These are phyloP conservation scores for Saturnispora halmiae DNA, from an alignment of 805 yeast species.

Conservation along the genomic window DNA sequence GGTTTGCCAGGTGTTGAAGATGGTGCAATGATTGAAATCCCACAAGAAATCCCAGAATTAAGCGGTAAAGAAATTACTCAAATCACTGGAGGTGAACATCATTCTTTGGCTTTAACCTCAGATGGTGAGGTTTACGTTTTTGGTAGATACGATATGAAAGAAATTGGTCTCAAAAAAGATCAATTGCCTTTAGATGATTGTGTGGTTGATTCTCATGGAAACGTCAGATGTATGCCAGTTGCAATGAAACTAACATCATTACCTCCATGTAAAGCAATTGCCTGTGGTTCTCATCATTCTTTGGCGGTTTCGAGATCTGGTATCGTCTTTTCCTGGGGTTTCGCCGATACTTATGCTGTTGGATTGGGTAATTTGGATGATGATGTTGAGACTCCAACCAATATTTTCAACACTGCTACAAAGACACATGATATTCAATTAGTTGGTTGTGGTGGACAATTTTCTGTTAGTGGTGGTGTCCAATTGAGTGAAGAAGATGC, in stretches of 20 bases:
- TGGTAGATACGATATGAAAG: conserved; percentile 92
- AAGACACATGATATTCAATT: conserved; percentile 59
- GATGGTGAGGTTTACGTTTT: conserved; percentile 72
- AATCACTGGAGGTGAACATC: conserved; percentile 93
- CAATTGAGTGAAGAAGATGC: conserved; percentile 44
- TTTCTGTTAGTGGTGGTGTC: conserved; percentile 79
- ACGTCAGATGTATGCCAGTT: conserved; percentile 73
- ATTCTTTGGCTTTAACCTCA: conserved; percentile 64
- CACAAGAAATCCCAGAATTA: conserved; percentile 63
- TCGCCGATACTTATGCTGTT: conserved; percentile 92
- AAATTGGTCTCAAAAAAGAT: conserved; percentile 66
- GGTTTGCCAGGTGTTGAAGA: conserved; percentile 75
- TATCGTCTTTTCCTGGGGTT: conserved; percentile 90
- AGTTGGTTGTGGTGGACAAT: conserved; percentile 96
- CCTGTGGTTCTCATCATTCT: conserved; percentile 90
- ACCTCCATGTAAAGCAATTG: conserved; percentile 50
- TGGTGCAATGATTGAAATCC: conserved; percentile 71
- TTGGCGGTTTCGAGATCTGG: conserved; percentile 82
- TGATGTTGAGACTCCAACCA: conserved; percentile 80
- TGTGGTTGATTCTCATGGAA: conserved; percentile 70
- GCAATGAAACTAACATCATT: conserved; percentile 60
- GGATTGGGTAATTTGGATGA: conserved; percentile 83
- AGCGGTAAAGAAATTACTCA: conserved; percentile 46
- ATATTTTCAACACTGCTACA: conserved; percentile 91
- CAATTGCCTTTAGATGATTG: conserved; percentile 60